Base-by-base conservation (phyloP, 768 basidiomycete species). In the Mycena albidolilacea region DNA sequence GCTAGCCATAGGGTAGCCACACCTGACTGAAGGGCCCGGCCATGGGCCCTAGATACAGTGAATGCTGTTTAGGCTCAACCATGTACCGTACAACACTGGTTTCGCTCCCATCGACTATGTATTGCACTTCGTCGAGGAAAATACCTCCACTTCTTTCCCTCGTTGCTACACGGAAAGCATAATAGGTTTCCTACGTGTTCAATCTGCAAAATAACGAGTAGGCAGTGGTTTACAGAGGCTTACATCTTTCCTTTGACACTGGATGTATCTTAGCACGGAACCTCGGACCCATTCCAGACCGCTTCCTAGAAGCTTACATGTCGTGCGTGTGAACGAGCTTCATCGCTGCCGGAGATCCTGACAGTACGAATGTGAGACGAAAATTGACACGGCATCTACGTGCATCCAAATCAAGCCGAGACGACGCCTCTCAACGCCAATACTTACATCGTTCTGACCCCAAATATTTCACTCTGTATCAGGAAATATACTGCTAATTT, bases 151-250 rank as follows among this genome's bases (percentile, higher is more conserved):
- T 21, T 14, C n/a, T 5, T 37, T 46, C 5, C 35, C 9, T 43
- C 4, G 15, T 9, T 35, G 6, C 50, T 48, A 46, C n/a, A 35
- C 12, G 30, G 17, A 39, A n/a, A n/a, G 41, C 17, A 21, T 38
- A 23, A 9, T 44, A 74, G 73, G 68, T 74, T 21, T 39, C 57
- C 38, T 74, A 74, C 46, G 73, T 68, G 5, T 74, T 74, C 64
- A 74, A 74, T 41, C 57, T 62, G 1, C 68, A 74, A 57, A 70
- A 74, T 46, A 67, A 74, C 64, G 73, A 74, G 73, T 70, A 7
- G 64, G n/a, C n/a, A n/a, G 55, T 65, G 30, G 2, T 43, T 52
- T 52, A 52, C 50, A n/a, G 21, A 15, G n/a, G n/a, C 50, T 52
- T 55, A 30, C 30, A 50, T 58, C 17, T 50, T 55, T 14, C 54